phyloP scores from a whole-genome alignment of 2,329 filamentous ascomycete genomes.

The Botryosphaeria dothidea region DNA sequence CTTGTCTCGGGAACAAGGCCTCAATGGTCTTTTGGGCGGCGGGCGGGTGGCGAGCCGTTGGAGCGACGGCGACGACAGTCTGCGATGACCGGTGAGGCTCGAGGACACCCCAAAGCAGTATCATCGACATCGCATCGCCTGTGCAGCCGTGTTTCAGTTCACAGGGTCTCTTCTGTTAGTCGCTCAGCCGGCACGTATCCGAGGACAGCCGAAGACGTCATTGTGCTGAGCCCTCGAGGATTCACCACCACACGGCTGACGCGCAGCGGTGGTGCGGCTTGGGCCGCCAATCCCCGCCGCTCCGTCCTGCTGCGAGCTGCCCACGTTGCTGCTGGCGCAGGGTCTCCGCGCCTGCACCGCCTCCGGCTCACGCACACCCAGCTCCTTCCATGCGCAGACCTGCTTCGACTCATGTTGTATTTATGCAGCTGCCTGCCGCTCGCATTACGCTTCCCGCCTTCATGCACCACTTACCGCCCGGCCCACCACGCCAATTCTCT shows the following conservation, averaged over 20 bases:
- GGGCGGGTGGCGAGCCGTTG: constrained; percentile 4
- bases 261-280: neutral
- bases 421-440: neutral
- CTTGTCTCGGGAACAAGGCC: neutral
- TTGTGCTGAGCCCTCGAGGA: neutral
- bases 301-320: constrained; percentile 2
- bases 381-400: neutral
- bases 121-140: neutral
- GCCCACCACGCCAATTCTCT: neutral
- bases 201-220: constrained; percentile 13
- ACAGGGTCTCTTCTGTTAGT: constrained; percentile 2
- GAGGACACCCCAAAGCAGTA: neutral
- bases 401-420: neutral
- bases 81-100: neutral
- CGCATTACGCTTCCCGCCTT: neutral
- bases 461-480: neutral
- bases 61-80: neutral
- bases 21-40: neutral
- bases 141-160: neutral
- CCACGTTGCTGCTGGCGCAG: constrained; percentile 10
- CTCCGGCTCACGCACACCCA: neutral
- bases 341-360: constrained; percentile 10
- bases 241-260: constrained; percentile 13
- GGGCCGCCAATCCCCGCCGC: constrained; percentile 1
- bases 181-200: neutral